Conservation (phyloP, 116 monocot genomes). For the Trichopus zeylanicus region DNA sequence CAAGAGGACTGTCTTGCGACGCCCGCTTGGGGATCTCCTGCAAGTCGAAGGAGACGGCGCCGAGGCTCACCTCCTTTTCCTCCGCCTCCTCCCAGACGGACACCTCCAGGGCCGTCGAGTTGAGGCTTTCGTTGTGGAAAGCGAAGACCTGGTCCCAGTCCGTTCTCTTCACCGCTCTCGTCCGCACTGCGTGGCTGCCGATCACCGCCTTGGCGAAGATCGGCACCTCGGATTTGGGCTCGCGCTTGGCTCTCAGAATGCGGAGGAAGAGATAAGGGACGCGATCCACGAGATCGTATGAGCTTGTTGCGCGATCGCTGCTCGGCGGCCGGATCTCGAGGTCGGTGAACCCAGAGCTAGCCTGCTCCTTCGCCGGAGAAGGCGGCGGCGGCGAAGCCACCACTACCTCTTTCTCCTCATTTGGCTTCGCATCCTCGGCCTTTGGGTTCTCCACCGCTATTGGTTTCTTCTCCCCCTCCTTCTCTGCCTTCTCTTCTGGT, state of each 20-base stretch:
- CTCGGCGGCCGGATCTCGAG: conserved; percentile 25
- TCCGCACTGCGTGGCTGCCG: conserved; percentile 56
- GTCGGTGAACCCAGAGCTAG: conserved; percentile 18
- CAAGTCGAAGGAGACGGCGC: conserved; percentile 70
- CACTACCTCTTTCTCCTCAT: too few species aligned
- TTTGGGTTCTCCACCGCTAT: not conserved
- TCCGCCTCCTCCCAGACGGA: conserved; percentile 44
- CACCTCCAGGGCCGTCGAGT: conserved; percentile 64
- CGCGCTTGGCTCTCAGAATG: conserved; percentile 47
- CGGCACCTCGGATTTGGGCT: conserved; percentile 11
- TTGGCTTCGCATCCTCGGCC: too few species aligned
- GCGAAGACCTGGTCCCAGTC: conserved; percentile 91
- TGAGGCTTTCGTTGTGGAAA: conserved; percentile 71
- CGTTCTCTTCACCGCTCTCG: conserved; percentile 16
- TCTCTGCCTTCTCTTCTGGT: conserved; percentile 16
- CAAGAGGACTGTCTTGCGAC: conserved; percentile 78
- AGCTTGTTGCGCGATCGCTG: conserved; percentile 21
- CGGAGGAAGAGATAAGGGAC: conserved; percentile 76
- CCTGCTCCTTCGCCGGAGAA: conserved; percentile 37
- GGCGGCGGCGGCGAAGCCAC: conserved; percentile 1
- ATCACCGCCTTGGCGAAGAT: conserved; percentile 54
- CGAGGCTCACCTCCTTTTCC: conserved; percentile 48
- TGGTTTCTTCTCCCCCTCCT: conserved; percentile 11
- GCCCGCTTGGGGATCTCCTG: conserved; percentile 76
- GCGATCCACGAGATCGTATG: conserved; percentile 73